Evolutionary conservation across 2,329 filamentous ascomycete genomes (phyloP), one percentile per base, ranked within the genome.

Genomic region (Fusarium devonianum): DNA sequence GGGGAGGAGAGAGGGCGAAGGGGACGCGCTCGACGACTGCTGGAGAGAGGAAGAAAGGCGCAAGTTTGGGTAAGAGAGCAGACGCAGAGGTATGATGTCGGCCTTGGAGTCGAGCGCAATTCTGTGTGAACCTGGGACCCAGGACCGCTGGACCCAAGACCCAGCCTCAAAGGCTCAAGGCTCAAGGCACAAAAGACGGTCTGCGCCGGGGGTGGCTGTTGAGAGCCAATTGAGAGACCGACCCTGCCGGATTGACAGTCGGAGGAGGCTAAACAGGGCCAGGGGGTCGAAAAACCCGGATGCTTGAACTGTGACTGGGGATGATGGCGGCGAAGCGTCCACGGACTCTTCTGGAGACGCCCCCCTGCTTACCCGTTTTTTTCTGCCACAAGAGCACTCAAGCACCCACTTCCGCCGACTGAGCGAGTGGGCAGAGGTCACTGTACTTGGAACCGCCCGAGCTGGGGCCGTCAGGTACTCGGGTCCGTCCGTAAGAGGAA

Each of bases 201-300:
- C 62, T 65, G 62, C 60, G n/a, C n/a, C 43, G 52, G 61, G 62
- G 58, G 63, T 61, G 58, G 53, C 51, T 62, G 41, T 51, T 63
- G 55, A 46, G 53, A 56, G 53, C 63, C 60, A 65, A 62, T 65
- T 65, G 63, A 65, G 33, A 50, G 64, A 65, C 58, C 56, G 51
- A 62, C 62, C 60, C 62, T 65, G 56, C 55, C 60, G 62, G 63
- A 55, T 65, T 63, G 58, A 65, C 62, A 65, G 62, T 62, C 60
- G 46, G 55, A 65, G 38, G 43, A 52, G 57, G 60, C 62, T 65
- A 65, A 61, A 61, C 56, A 65, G 51, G 58, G 52, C 49, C 60
- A 65, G 63, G 63, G 60, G 53, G 51, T 57, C 25, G 45, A 63
- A 40, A 49, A 62, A 58, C 62, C 59, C 58, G 52, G 62, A 51